Base-by-base conservation (phyloP, 352 stramenopile genomes). In the Globisporangium canariense region DNA sequence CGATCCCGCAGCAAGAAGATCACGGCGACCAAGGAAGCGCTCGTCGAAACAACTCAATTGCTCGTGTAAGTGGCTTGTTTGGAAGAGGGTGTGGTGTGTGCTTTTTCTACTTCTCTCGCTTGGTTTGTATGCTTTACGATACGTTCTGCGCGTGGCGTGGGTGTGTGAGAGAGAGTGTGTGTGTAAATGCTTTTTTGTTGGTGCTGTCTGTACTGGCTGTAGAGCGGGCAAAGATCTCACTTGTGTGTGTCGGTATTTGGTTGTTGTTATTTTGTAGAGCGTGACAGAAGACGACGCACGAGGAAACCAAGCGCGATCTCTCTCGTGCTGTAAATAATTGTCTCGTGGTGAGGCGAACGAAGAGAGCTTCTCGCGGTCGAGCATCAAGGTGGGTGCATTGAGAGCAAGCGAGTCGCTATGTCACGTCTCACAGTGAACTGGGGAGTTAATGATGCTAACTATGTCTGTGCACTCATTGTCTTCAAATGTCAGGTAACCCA, bases 1-100 rank as follows among this genome's bases (percentile, higher is more conserved):
- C 51, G 51, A 58, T 16, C 16, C 25, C 52, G 32, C 52, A 30
- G 28, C 51, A 58, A 57, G 50, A 32, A 41, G 50, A 53, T 28
- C 46, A 41, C 36, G 36, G 36, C 36, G 36, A 14, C 36, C 36
- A 41, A 4, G 36, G 36, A 14, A 41, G 36, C 32, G 7, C 36
- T 41, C 36, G 36, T 41, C 36, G 36, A 41, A 41, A 41, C 36
- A 41, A 41, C 36, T 46, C 40, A 18, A 4, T 8, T 1, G 43
- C 14, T 49, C 43, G 18, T 22, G 43, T 38, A 58, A 28, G 51
- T 38, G 30, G 14, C 14, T 18, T 8, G 28, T 32, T 57, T 14
- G 22, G 7, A 11, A 56, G 14, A 22, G 25, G 47, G 28, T 56
- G 18, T 40, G 14, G 14, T 41, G 10, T 41, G 28, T 28, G 3